These are phyloP conservation scores for Ustilago curta DNA, from an alignment of 1,284 basidiomycete genomes.

Conservation along the genomic window DNA sequence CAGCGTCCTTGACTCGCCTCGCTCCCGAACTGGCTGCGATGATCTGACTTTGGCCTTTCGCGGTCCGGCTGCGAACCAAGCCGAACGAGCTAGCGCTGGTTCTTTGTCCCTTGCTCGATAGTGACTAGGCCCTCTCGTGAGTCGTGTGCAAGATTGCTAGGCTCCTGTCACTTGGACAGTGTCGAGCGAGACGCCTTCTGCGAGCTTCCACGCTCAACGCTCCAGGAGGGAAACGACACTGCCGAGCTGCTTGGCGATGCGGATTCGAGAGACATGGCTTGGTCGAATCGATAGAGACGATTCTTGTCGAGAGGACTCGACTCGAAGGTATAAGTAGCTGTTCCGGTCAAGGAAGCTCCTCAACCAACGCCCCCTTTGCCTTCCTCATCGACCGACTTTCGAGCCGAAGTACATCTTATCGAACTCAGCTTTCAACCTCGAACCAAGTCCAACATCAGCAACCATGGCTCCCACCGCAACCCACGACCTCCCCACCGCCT, in stretches of 20 bases:
- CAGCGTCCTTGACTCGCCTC: neutral
- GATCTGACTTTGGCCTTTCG: neutral
- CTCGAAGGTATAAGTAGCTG: too few relatives aligned
- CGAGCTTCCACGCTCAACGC: neutral
- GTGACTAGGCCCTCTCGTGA: neutral
- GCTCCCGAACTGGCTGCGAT: neutral
- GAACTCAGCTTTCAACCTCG: too few relatives aligned
- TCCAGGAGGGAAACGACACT: neutral
- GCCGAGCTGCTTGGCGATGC: neutral
- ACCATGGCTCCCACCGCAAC: constrained; percentile 1
- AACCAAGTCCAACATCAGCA: too few relatives aligned
- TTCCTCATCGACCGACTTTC: too few relatives aligned
- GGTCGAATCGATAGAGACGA: neutral
- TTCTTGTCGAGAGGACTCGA: too few relatives aligned
- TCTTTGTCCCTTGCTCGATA: neutral
- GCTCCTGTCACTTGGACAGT: neutral
- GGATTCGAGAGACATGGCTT: neutral
- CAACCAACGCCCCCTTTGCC: neutral
- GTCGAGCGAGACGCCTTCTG: neutral
- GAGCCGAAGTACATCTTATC: too few relatives aligned
- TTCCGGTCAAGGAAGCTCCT: neutral
- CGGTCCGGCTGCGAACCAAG: too few relatives aligned
- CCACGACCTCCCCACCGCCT: constrained; percentile 27
- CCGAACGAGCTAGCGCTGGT: neutral
- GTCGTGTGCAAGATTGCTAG: neutral